Percentiles rank a stretch among this genome's conserved stretches.
These are phyloP conservation scores for Sphaerulina vaccinii DNA, from an alignment of 2,329 filamentous ascomycete species.

Conservation along the genomic window DNA sequence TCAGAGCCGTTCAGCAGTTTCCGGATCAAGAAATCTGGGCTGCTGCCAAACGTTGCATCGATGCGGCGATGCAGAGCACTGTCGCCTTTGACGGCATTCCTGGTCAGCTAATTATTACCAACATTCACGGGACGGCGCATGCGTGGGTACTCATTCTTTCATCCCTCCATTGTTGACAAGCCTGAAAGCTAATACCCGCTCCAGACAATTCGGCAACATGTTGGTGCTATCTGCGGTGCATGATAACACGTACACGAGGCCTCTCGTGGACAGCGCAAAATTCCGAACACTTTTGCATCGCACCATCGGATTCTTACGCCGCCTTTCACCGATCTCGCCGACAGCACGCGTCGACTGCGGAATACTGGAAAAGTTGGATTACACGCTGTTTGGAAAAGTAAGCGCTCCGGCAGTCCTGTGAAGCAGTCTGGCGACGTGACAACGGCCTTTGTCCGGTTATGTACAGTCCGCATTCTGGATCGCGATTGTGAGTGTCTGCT, in stretches of 20 bases:
- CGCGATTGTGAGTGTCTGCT: too few species aligned
- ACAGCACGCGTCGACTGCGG: slow-evolving; percentile 70
- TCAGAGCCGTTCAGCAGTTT: slow-evolving; percentile 36
- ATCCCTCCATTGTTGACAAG: neutral
- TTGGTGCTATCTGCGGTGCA: slow-evolving; percentile 83
- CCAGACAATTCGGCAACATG: slow-evolving; percentile 93
- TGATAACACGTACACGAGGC: slow-evolving; percentile 55
- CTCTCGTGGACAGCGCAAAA: slow-evolving; percentile 56
- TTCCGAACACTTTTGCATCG: slow-evolving; percentile 64
- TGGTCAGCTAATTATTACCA: slow-evolving; percentile 75
- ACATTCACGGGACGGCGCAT: slow-evolving; percentile 91
- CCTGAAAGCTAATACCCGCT: slow-evolving; percentile 32
- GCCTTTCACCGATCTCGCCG: slow-evolving; percentile 70
- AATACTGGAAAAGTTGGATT: slow-evolving; percentile 62
- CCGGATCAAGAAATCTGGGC: slow-evolving; percentile 31
- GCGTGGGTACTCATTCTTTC: slow-evolving; percentile 75
- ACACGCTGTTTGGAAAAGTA: slow-evolving; percentile 40
- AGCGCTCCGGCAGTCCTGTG: too few species aligned
- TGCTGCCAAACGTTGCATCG: slow-evolving; percentile 55
- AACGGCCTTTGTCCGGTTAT: too few species aligned
- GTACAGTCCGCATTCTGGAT: too few species aligned
- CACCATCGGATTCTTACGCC: slow-evolving; percentile 73
- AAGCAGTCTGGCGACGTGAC: too few species aligned
- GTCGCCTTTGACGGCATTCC: slow-evolving; percentile 74
- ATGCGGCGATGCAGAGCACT: slow-evolving; percentile 80